phyloP scores from a whole-genome alignment of 345 rosid species.

The Citrus unshiu region DNA sequence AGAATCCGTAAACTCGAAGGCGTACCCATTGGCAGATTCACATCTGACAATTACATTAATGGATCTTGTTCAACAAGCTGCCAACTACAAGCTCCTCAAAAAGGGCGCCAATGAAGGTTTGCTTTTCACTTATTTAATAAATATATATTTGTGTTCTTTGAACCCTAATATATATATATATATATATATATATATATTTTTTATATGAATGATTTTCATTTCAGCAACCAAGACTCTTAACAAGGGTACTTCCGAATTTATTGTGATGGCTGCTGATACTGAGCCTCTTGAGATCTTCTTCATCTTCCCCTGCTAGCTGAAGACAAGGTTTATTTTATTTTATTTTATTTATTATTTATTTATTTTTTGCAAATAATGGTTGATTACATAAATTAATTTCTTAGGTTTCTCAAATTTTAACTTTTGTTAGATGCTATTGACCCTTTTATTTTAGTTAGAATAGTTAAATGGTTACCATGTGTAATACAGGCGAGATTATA shows the following conservation, averaged over 20 bases:
- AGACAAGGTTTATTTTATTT: conserved; percentile 44
- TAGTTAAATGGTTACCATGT: neutral
- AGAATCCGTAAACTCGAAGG: conserved; percentile 74
- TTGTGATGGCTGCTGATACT: conserved; percentile 77
- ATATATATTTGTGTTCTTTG: neutral
- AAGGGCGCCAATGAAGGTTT: conserved; percentile 93
- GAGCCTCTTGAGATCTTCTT: conserved; percentile 87
- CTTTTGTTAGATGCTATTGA: too few species aligned
- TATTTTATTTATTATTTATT: neutral
- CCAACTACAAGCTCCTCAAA: conserved; percentile 90
- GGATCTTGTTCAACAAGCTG: conserved; percentile 90
- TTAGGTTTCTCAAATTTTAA: neutral
- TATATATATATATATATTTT: neutral
- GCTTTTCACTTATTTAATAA: neutral
- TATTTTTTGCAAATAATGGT: too few species aligned
- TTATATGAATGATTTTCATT: neutral
- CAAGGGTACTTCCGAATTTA: conserved; percentile 86
- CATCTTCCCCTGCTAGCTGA: conserved; percentile 76
- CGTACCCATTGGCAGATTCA: conserved; percentile 80
- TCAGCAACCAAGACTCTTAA: conserved; percentile 94
- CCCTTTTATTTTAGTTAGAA: neutral
- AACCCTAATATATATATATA: neutral
- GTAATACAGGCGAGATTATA: too few species aligned
- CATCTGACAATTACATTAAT: conserved; percentile 69
- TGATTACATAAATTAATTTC: neutral